These are phyloP conservation scores for Neopestalotiopsis clavispora DNA, from an alignment of 2,329 filamentous ascomycete genomes.

Conservation along the genomic window DNA sequence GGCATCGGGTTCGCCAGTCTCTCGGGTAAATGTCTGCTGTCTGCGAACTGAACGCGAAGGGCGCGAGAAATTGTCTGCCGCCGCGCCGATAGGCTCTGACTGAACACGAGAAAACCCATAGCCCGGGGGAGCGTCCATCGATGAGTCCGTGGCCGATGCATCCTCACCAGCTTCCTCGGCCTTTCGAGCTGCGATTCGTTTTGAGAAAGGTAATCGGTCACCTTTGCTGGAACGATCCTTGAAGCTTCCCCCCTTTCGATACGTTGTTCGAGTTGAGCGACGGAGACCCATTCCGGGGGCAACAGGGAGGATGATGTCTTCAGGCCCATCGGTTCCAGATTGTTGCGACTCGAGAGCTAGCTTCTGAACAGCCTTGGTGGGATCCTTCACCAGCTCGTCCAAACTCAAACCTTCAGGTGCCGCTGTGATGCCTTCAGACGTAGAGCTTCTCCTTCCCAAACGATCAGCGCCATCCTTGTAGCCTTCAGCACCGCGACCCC, in stretches of 20 bases:
- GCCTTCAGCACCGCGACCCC: conserved; percentile 59
- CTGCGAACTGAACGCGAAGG: conserved; percentile 55
- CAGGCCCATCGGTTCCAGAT: conserved; percentile 49
- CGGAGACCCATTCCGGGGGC: conserved; percentile 80
- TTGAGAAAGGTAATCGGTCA: conserved; percentile 67
- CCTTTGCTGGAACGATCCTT: conserved; percentile 78
- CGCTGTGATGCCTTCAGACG: conserved; percentile 52
- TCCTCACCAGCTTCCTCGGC: conserved; percentile 66
- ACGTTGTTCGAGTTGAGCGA: conserved; percentile 89
- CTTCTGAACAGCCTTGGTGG: conserved; percentile 71
- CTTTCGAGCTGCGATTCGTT: conserved; percentile 67
- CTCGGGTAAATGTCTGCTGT: conserved; percentile 55
- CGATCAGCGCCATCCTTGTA: conserved; percentile 86
- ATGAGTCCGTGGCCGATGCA: conserved; percentile 36
- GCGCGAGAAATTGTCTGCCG: conserved; percentile 65
- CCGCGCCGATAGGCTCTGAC: conserved; percentile 65
- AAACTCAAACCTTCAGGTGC: conserved; percentile 65
- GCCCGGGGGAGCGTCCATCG: conserved; percentile 51
- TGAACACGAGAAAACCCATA: conserved; percentile 66
- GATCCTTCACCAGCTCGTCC: conserved; percentile 83
- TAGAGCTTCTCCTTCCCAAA: conserved; percentile 74
- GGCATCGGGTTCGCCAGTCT: conserved; percentile 36
- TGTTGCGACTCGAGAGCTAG: conserved; percentile 62
- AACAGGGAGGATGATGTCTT: conserved; percentile 84
- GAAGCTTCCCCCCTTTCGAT: conserved; percentile 83